Evolutionary conservation across 768 basidiomycete species (phyloP).

Genomic region (Cubamyces lactineus): DNA sequence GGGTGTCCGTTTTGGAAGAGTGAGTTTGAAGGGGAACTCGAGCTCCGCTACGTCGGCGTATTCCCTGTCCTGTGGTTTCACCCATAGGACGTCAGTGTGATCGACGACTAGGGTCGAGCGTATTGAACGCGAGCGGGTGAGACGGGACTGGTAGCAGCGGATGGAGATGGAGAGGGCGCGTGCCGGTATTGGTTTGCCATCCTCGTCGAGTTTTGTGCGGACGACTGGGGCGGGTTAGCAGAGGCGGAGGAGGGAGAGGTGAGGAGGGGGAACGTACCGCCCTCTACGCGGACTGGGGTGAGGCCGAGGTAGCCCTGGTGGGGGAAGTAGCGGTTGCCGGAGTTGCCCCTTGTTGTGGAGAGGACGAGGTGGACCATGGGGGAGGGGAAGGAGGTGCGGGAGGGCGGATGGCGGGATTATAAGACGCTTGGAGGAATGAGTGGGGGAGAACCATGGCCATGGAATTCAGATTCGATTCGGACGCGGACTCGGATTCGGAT

Average conservation of each 20-base stretch:
- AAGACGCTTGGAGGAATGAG: slow-evolving; percentile 71
- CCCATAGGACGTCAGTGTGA: slow-evolving; percentile 68
- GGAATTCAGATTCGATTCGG: slow-evolving; percentile 16
- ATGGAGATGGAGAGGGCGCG: slow-evolving; percentile 73
- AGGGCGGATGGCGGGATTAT: slow-evolving; percentile 27
- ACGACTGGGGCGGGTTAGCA: slow-evolving; percentile 51
- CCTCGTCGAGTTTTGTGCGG: slow-evolving; percentile 69
- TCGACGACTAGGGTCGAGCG: slow-evolving; percentile 73
- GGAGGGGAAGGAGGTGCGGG: slow-evolving; percentile 28
- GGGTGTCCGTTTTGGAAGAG: slow-evolving; percentile 60
- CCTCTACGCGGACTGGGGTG: slow-evolving; percentile 78
- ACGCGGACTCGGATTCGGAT: slow-evolving; percentile 53
- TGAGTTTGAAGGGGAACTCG: slow-evolving; percentile 73
- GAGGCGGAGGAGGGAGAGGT: not conserved
- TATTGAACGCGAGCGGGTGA: slow-evolving; percentile 53
- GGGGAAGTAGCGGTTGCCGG: slow-evolving; percentile 73
- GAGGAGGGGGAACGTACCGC: slow-evolving; percentile 49
- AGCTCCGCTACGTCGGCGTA: slow-evolving; percentile 64
- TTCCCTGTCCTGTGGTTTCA: slow-evolving; percentile 57
- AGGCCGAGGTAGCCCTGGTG: slow-evolving; percentile 79
- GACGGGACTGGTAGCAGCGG: slow-evolving; percentile 80
- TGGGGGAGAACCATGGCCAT: slow-evolving; percentile 28
- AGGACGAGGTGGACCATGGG: slow-evolving; percentile 73
- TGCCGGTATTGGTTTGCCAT: slow-evolving; percentile 67
- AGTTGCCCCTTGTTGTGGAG: slow-evolving; percentile 68